Evolutionary conservation across 176 grass and related monocot species (phyloP).

Genomic region (Luzula sylvatica): DNA sequence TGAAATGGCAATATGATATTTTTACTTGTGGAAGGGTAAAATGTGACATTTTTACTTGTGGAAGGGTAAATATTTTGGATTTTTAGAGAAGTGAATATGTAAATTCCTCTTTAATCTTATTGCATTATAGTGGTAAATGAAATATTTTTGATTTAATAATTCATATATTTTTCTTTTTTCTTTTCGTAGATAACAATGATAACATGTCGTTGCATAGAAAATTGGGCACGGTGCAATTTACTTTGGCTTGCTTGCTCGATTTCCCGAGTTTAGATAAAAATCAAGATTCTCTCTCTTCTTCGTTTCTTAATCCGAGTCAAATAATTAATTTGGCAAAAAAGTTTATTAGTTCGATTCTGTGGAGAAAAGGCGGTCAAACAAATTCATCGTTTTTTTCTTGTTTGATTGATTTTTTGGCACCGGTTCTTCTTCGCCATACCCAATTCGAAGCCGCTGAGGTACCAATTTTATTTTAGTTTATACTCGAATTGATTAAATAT

Average conservation of each 20-base stretch:
- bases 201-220: constrained; percentile 56
- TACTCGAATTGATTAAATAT: not conserved
- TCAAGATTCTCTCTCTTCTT: constrained; percentile 22
- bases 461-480: constrained; percentile 13
- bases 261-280: constrained; percentile 51
- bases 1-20: too few relatives aligned
- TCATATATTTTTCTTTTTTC: not conserved
- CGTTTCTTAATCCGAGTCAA: constrained; percentile 43
- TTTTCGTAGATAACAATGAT: constrained; percentile 49
- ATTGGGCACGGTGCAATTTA: constrained; percentile 74
- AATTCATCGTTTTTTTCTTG: constrained; percentile 25
- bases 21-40: too few relatives aligned
- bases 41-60: too few relatives aligned
- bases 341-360: constrained; percentile 57
- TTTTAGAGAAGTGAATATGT: too few relatives aligned
- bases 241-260: constrained; percentile 80
- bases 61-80: too few relatives aligned
- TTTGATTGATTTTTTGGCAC: constrained; percentile 37
- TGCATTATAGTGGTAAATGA: not conserved
- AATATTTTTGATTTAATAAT: not conserved
- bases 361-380: constrained; percentile 24
- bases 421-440: constrained; percentile 49
- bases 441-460: constrained; percentile 91
- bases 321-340: constrained; percentile 46
- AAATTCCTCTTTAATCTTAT: not conserved